phyloP scores from a whole-genome alignment of 2,329 filamentous ascomycete species.

The Xylaria polymorpha region DNA sequence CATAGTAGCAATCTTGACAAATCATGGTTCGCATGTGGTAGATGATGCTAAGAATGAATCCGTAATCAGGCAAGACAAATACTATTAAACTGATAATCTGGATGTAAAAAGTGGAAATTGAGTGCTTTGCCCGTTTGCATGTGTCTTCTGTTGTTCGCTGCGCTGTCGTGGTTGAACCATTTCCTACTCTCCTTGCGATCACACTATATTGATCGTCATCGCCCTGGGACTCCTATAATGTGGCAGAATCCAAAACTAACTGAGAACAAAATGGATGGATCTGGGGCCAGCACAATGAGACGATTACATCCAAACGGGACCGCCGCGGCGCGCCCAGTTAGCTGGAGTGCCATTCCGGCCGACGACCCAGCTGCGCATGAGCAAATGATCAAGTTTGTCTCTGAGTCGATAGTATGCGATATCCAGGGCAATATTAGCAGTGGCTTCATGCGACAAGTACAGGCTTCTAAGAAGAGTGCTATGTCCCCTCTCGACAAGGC shows the following conservation, averaged over 20 bases:
- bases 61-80: conserved; percentile 21
- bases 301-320: conserved; percentile 33
- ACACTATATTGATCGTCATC: conserved; percentile 4
- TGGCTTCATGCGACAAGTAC: conserved; percentile 37
- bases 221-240: not conserved
- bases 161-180: conserved; percentile 6
- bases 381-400: conserved; percentile 40
- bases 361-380: conserved; percentile 39
- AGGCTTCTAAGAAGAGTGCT: conserved; percentile 38
- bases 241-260: conserved; percentile 19
- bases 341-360: conserved; percentile 37
- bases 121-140: conserved; percentile 9
- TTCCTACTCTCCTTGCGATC: conserved; percentile 18
- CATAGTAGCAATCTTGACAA: conserved; percentile 39
- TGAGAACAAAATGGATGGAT: conserved; percentile 13
- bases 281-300: conserved; percentile 24
- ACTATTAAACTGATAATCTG: conserved; percentile 29
- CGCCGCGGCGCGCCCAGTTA: conserved; percentile 30
- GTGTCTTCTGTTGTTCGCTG: conserved; percentile 11
- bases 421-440: conserved; percentile 40
- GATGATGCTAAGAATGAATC: conserved; percentile 23
- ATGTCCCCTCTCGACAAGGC: conserved; percentile 40
- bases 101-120: conserved; percentile 23
- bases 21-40: conserved; percentile 26
- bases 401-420: conserved; percentile 37